phyloP scores from a whole-genome alignment of 2,329 filamentous ascomycete species.

The Phoma herbarum region DNA sequence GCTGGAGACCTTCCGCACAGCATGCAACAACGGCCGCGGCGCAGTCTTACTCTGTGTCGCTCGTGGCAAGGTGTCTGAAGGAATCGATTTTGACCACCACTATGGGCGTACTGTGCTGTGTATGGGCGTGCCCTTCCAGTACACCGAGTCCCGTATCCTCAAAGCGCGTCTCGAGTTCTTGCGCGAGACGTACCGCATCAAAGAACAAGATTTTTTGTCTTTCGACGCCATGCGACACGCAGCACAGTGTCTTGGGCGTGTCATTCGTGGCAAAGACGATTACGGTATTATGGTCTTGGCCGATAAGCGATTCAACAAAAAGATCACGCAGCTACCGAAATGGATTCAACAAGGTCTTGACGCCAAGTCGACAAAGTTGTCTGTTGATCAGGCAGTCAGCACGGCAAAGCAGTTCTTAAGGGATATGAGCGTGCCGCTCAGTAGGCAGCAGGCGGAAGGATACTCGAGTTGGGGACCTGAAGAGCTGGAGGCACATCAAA shows the following conservation, averaged over 20 bases:
- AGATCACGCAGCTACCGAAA: slow-evolving; percentile 87
- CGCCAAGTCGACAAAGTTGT: slow-evolving; percentile 87
- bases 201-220: slow-evolving; percentile 95
- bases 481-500: slow-evolving; percentile 80
- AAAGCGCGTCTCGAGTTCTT: slow-evolving; percentile 96
- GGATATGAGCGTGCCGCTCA: slow-evolving; percentile 92
- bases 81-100: slow-evolving; percentile 99
- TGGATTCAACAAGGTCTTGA: slow-evolving; percentile 93
- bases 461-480: slow-evolving; percentile 89
- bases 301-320: slow-evolving; percentile 92
- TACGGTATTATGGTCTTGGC: slow-evolving; percentile 99
- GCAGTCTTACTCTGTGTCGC: slow-evolving; percentile 94
- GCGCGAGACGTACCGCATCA: slow-evolving; percentile 95
- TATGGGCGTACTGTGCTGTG: slow-evolving; percentile 95
- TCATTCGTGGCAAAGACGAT: slow-evolving; percentile 94
- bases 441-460: slow-evolving; percentile 82
- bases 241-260: slow-evolving; percentile 93
- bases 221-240: slow-evolving; percentile 99
- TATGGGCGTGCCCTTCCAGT: slow-evolving; percentile 97
- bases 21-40: slow-evolving; percentile 95
- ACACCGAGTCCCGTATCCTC: slow-evolving; percentile 95
- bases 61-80: slow-evolving; percentile 95
- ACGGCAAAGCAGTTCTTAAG: slow-evolving; percentile 88
- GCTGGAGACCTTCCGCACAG: slow-evolving; percentile 94
- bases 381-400: slow-evolving; percentile 93